These are phyloP conservation scores for Cyclotella cryptica DNA, from an alignment of 108 stramenopile species.

Conservation along the genomic window DNA sequence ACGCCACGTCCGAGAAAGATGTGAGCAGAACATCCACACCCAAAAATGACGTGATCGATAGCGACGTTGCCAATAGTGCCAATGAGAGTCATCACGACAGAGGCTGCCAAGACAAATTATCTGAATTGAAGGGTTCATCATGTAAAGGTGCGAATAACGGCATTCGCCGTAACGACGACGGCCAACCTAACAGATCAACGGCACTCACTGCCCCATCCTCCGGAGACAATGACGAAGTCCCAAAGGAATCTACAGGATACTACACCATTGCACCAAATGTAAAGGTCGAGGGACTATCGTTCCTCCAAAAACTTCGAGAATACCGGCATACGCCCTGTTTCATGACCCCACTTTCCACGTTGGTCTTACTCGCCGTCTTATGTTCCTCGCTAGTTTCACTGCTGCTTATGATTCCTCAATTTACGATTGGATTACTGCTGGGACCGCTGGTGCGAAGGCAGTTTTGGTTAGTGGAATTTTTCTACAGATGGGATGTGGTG, in stretches of 20 bases:
- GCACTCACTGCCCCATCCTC: background rate
- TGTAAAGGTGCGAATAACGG: too few species aligned
- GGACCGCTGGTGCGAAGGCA: slow-evolving; percentile 59
- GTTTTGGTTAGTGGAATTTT: slow-evolving; percentile 77
- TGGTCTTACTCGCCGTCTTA: slow-evolving; percentile 56
- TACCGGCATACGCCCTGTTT: slow-evolving; percentile 76
- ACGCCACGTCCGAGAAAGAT: background rate
- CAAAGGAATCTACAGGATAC: slow-evolving; percentile 5
- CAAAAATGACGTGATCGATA: too few species aligned
- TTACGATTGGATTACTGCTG: slow-evolving; percentile 70
- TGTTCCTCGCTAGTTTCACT: slow-evolving; percentile 56
- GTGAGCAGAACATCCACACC: background rate
- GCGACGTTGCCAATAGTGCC: too few species aligned
- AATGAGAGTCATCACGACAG: too few species aligned
- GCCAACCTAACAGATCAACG: background rate
- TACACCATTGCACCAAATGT: slow-evolving; percentile 25
- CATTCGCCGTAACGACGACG: too few species aligned
- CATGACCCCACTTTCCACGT: slow-evolving; percentile 68
- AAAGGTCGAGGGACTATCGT: slow-evolving; percentile 7
- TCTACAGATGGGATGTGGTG: slow-evolving; percentile 70
- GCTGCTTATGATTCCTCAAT: slow-evolving; percentile 60
- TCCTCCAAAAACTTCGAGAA: slow-evolving; percentile 54
- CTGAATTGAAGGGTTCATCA: too few species aligned
- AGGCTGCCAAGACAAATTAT: too few species aligned
- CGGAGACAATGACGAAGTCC: background rate